A percentile compares a stretch with the other conserved stretches of the same genome.
phyloP scores from a whole-genome alignment of 352 stramenopile genomes.

The Pythium dissimile region DNA sequence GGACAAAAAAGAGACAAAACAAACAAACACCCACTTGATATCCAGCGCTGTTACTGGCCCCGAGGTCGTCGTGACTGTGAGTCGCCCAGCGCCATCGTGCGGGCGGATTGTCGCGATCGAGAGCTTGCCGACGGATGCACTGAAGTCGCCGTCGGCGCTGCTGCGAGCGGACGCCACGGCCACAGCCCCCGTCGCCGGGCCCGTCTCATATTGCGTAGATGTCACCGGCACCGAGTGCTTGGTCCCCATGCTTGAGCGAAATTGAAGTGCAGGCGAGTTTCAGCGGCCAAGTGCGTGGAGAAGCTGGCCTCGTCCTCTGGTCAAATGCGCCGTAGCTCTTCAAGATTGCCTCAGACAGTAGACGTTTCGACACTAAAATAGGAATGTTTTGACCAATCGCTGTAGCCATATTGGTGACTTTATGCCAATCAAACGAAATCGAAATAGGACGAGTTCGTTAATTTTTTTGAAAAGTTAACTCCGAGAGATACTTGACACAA shows the following conservation, averaged over 20 bases:
- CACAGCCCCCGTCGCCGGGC: not conserved
- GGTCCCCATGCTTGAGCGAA: slow-evolving; percentile 38
- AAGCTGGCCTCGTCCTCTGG: not conserved
- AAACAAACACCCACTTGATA: slow-evolving; percentile 46
- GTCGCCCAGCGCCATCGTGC: slow-evolving; percentile 22
- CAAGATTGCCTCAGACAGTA: slow-evolving; percentile 1
- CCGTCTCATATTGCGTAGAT: slow-evolving; percentile 24
- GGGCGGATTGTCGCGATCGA: slow-evolving; percentile 50
- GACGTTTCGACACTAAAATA: not conserved
- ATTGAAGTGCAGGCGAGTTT: not conserved
- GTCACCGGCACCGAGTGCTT: slow-evolving; percentile 58
- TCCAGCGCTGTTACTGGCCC: slow-evolving; percentile 44
- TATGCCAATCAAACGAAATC: slow-evolving; percentile 7
- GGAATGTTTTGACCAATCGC: not conserved
- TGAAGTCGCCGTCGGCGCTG: slow-evolving; percentile 1
- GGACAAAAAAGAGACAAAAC: not conserved
- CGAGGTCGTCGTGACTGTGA: not conserved
- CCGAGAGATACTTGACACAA: not conserved
- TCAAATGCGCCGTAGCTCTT: slow-evolving; percentile 9
- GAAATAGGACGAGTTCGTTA: too few species aligned
- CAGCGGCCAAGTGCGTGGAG: not conserved
- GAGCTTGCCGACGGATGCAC: slow-evolving; percentile 19
- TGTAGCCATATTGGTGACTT: not conserved
- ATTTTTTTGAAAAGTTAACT: too few species aligned
- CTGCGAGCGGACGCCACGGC: not conserved